Evolutionary conservation across 2,329 filamentous ascomycete genomes (phyloP).

Genomic region (Hypocrella siamensis): DNA sequence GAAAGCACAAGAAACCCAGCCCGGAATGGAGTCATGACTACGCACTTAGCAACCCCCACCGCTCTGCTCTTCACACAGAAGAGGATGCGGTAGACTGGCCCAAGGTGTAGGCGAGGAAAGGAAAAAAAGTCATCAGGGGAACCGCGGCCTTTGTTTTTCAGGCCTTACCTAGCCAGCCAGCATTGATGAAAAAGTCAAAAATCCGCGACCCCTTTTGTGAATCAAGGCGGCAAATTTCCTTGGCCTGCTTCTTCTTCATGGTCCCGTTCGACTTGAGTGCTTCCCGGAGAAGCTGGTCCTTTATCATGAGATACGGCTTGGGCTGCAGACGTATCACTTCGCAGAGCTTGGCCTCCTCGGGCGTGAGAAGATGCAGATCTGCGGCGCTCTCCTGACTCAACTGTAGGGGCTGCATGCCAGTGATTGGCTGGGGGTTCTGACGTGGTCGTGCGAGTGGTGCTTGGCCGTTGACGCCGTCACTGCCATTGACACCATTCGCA

Average conservation of each 20-base stretch:
- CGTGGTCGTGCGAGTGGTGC: constrained; percentile 26
- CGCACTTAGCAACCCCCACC: no score
- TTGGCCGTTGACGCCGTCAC: constrained; percentile 23
- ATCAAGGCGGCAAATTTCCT: constrained; percentile 72
- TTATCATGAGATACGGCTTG: constrained; percentile 90
- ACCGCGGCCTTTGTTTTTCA: constrained; percentile 17
- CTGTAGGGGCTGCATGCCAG: constrained; percentile 46
- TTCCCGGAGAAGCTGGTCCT: constrained; percentile 82
- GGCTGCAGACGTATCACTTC: constrained; percentile 72
- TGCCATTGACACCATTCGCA: constrained; percentile 28
- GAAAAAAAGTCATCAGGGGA: background rate
- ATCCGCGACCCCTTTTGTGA: constrained; percentile 70
- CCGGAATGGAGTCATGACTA: no score
- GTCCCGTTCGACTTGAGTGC: constrained; percentile 76
- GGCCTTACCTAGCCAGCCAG: constrained; percentile 81
- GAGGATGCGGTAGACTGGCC: background rate
- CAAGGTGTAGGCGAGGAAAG: background rate
- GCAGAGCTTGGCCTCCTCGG: constrained; percentile 77
- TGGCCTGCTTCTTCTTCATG: constrained; percentile 87
- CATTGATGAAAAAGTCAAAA: constrained; percentile 89
- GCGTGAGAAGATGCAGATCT: constrained; percentile 72
- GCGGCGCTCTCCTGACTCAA: constrained; percentile 62
- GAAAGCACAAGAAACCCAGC: no score
- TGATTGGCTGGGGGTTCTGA: constrained; percentile 38
- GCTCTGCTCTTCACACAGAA: no score